A percentile compares a stretch with the other conserved stretches of the same genome.
These are phyloP conservation scores for Scedosporium boydii DNA, from an alignment of 2,329 filamentous ascomycete species.

Conservation along the genomic window DNA sequence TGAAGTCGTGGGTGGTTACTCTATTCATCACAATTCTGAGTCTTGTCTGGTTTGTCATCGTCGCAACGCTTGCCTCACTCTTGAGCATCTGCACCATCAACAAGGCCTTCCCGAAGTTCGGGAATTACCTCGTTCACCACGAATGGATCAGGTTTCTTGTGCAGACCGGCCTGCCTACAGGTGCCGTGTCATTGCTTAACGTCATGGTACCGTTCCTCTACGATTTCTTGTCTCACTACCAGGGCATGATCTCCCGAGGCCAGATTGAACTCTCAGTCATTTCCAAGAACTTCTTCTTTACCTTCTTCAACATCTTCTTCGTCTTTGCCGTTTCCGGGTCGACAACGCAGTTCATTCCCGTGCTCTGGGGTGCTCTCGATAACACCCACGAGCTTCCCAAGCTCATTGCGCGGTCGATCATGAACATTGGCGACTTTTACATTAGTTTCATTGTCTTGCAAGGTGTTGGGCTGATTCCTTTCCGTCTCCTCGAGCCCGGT, in stretches of 20 bases:
- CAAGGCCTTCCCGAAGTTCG: slow-evolving; percentile 62
- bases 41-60: slow-evolving; percentile 77
- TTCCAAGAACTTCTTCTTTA: slow-evolving; percentile 99
- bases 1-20: slow-evolving; percentile 77
- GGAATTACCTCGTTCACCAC: slow-evolving; percentile 56
- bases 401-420: slow-evolving; percentile 66
- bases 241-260: slow-evolving; percentile 91
- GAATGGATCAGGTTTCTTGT: slow-evolving; percentile 65
- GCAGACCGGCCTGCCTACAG: slow-evolving; percentile 77
- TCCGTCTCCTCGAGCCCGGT: slow-evolving; percentile 84
- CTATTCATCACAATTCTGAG: slow-evolving; percentile 73
- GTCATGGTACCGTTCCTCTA: slow-evolving; percentile 89
- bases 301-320: slow-evolving; percentile 97
- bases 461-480: slow-evolving; percentile 84
- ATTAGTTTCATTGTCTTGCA: slow-evolving; percentile 91
- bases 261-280: slow-evolving; percentile 92
- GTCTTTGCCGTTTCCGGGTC: slow-evolving; percentile 85
- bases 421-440: slow-evolving; percentile 73
- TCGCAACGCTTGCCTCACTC: slow-evolving; percentile 68
- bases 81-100: slow-evolving; percentile 74
- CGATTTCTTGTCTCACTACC: slow-evolving; percentile 80
- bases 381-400: slow-evolving; percentile 72
- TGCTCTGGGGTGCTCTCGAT: slow-evolving; percentile 63
- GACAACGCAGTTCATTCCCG: slow-evolving; percentile 63
- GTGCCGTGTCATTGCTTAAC: slow-evolving; percentile 78